Evolutionary conservation across 2,329 filamentous ascomycete genomes (phyloP).

Genomic region (Sordariomycetes sp.): DNA sequence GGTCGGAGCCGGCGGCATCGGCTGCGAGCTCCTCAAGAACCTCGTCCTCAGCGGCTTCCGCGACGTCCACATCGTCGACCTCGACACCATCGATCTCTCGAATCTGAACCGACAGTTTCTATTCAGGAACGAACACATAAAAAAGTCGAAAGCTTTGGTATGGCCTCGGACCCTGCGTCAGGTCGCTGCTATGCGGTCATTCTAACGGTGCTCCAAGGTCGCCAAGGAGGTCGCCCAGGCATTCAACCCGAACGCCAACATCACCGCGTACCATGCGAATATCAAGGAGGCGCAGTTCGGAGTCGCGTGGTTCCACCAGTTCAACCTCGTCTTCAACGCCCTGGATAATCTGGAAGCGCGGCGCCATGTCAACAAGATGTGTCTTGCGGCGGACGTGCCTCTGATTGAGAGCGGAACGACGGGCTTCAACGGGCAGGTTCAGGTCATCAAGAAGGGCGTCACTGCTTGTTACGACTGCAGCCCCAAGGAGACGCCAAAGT

Average conservation of each 20-base stretch:
- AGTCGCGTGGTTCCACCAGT: constrained; percentile 74
- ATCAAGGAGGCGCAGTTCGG: constrained; percentile 86
- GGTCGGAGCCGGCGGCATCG: constrained; percentile 93
- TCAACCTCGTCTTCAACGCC: constrained; percentile 87
- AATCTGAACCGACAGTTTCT: constrained; percentile 97
- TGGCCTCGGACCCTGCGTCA: constrained; percentile 12
- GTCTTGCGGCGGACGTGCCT: constrained; percentile 77
- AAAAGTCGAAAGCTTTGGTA: constrained; percentile 89
- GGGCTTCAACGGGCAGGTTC: constrained; percentile 94
- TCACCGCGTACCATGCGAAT: constrained; percentile 84
- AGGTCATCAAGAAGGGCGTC: constrained; percentile 83
- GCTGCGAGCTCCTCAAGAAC: constrained; percentile 95
- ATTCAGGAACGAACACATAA: constrained; percentile 93
- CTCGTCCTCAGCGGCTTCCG: constrained; percentile 85
- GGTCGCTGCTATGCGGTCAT: background rate
- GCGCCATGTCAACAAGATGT: constrained; percentile 96
- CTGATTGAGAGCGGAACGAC: constrained; percentile 95
- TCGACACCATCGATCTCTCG: constrained; percentile 95
- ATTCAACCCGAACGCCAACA: constrained; percentile 80
- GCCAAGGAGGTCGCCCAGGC: constrained; percentile 81
- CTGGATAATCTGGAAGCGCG: constrained; percentile 90
- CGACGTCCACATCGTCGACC: constrained; percentile 87
- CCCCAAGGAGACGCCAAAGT: constrained; percentile 79
- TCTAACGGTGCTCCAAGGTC: constrained; percentile 38
- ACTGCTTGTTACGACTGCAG: constrained; percentile 97